Evolutionary conservation across 1,139 yeast species (phyloP).

Genomic region (Wickerhamomyces sp.): DNA sequence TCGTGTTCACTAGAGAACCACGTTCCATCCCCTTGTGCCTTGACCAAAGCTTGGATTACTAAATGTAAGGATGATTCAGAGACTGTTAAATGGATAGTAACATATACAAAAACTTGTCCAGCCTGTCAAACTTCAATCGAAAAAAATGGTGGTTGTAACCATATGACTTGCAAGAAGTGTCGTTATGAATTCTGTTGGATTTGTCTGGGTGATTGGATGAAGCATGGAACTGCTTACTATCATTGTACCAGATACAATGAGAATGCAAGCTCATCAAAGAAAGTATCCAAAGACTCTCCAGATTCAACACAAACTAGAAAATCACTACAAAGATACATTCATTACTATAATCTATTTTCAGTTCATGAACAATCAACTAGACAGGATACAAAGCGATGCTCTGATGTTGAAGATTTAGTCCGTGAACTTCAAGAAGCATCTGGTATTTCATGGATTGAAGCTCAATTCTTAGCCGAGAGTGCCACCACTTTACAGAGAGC

Average conservation of each 20-base stretch:
- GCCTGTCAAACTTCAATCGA: constrained; percentile 49
- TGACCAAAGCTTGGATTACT: constrained; percentile 68
- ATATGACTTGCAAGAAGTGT: constrained; percentile 86
- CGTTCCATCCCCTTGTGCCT: constrained; percentile 73
- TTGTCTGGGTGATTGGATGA: constrained; percentile 71
- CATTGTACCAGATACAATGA: constrained; percentile 61
- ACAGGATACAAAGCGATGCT: constrained; percentile 63
- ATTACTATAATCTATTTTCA: constrained; percentile 70
- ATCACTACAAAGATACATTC: constrained; percentile 63
- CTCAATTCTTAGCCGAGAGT: constrained; percentile 76
- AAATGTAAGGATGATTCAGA: constrained; percentile 87
- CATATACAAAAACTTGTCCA: constrained; percentile 84
- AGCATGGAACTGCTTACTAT: constrained; percentile 64
- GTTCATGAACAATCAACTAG: constrained; percentile 76
- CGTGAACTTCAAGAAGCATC: constrained; percentile 57
- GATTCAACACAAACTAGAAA: constrained; percentile 34
- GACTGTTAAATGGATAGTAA: constrained; percentile 84
- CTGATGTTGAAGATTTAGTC: constrained; percentile 60
- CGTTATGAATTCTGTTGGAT: constrained; percentile 88
- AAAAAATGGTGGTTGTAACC: constrained; percentile 94
- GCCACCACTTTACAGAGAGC: constrained; percentile 62
- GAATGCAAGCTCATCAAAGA: constrained; percentile 26
- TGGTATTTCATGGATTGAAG: constrained; percentile 84
- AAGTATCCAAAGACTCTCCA: constrained; percentile 30
- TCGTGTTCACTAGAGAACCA: constrained; percentile 76